These are phyloP conservation scores for Polychytrium aggregatum DNA, from an alignment of 192 early-diverging fungal genomes.

Conservation along the genomic window DNA sequence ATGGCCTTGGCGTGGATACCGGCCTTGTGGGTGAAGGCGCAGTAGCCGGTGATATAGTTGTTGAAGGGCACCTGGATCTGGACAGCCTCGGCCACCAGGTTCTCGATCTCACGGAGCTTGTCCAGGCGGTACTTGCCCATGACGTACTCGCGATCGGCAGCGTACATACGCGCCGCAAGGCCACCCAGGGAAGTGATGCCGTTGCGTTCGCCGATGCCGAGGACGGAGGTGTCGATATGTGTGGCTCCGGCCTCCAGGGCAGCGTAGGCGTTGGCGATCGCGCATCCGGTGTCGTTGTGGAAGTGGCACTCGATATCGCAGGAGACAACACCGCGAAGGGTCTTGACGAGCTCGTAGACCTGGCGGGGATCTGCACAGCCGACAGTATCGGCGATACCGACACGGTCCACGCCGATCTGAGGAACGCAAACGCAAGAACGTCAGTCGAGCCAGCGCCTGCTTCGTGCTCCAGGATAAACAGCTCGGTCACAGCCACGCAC, in stretches of 20 bases:
- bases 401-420: constrained; percentile 88
- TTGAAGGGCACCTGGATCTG: constrained; percentile 96
- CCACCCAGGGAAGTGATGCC: constrained; percentile 95
- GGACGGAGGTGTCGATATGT: constrained; percentile 94
- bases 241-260: constrained; percentile 95
- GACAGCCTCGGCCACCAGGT: constrained; percentile 90
- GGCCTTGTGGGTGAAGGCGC: constrained; percentile 98
- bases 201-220: constrained; percentile 98
- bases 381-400: constrained; percentile 98
- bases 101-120: constrained; percentile 89
- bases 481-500: too few species aligned
- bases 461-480: not conserved
- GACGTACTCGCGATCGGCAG: constrained; percentile 81
- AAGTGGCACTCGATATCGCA: constrained; percentile 99
- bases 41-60: constrained; percentile 99
- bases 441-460: not conserved
- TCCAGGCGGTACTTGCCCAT: constrained; percentile 88
- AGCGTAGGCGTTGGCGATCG: constrained; percentile 95
- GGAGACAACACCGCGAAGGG: constrained; percentile 84
- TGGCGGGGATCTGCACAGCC: constrained; percentile 97
- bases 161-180: constrained; percentile 91
- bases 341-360: constrained; percentile 95
- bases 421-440: constrained; percentile 1
- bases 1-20: constrained; percentile 99
- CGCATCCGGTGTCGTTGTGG: constrained; percentile 99